Base-by-base conservation (phyloP, 768 basidiomycete genomes). In the Podaxis rugospora region DNA sequence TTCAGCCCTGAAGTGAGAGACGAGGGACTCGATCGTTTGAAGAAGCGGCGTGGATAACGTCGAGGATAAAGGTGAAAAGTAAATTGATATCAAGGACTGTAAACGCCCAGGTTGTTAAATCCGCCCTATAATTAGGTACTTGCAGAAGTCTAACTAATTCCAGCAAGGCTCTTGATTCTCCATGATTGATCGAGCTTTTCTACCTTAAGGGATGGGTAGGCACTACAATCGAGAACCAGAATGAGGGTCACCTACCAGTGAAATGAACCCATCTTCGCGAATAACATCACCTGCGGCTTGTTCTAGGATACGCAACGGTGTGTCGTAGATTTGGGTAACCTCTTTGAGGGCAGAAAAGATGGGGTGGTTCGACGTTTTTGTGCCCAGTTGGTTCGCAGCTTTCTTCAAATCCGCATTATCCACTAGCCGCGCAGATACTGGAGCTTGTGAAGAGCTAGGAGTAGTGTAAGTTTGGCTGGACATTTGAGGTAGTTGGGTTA, bases 201-300 rank as follows among this genome's bases (percentile, higher is more conserved):
- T 18, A 68, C 59, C 67, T 68, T 9, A 32, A 9, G 1, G 18
- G 28, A 23, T n/a, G 35, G 18, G 36, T 25, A 10, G 23, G 44
- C 50, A 47, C 42, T 10, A 54, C 16, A 46, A 5, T 32, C 28
- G n/a, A 32, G 16, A 9, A 23, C 6, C 0, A 13, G 16, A 10
- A 25, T 21, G 49, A 52, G 36, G 1, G 54, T n/a, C 1, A 71
- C 83, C 63, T 66, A 91, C 93, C 83, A 98, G 78, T 64, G 83
- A 80, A 11, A 80, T 72, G 68, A 97, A 93, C 5, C 92, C 86
- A 55, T 94, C 86, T 69, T 92, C 89, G 56, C 84, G 81, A 16
- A 91, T 77, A 23, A 90, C 79, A 27, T 85, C 79, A 10, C 80
- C 77, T 16, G 91, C 79, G 2, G 88, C 68, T 49, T 72, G 71